Conservation (phyloP, 352 stramenopile species). For the Globisporangium orthogonon region DNA sequence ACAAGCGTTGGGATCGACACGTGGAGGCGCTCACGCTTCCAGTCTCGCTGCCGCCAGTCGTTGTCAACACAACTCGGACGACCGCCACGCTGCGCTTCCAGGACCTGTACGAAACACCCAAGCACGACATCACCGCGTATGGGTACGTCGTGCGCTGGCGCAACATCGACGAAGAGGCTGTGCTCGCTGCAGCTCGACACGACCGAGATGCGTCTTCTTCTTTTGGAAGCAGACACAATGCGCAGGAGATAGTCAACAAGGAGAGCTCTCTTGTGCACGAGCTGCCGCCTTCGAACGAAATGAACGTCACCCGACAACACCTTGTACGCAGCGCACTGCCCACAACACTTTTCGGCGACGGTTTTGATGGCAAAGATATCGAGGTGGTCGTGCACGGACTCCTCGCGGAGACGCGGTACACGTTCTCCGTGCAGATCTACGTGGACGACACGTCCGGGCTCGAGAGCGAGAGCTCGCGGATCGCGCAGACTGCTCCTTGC, state of each 20-base stretch:
- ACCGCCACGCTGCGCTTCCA: conserved; percentile 60
- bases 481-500: conserved; percentile 32
- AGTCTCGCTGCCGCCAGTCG: conserved; percentile 45
- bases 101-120: conserved; percentile 56
- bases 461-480: conserved; percentile 41
- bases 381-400: conserved; percentile 46
- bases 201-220: not conserved
- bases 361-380: conserved; percentile 76
- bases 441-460: conserved; percentile 48
- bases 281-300: conserved; percentile 1
- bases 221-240: not conserved
- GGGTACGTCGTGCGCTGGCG: conserved; percentile 65
- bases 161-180: conserved; percentile 14
- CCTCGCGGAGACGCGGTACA: conserved; percentile 51
- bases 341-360: conserved; percentile 62
- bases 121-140: conserved; percentile 56
- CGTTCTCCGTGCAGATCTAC: conserved; percentile 63
- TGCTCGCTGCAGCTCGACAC: not conserved
- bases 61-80: conserved; percentile 52
- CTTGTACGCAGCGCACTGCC: conserved; percentile 54
- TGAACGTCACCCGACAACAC: conserved; percentile 51
- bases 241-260: conserved; percentile 1
- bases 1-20: conserved; percentile 59
- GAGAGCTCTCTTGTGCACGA: not conserved
- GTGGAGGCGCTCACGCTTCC: conserved; percentile 66